Conservation (phyloP, 2,329 filamentous ascomycete species). For the Fusarium temperatum region DNA sequence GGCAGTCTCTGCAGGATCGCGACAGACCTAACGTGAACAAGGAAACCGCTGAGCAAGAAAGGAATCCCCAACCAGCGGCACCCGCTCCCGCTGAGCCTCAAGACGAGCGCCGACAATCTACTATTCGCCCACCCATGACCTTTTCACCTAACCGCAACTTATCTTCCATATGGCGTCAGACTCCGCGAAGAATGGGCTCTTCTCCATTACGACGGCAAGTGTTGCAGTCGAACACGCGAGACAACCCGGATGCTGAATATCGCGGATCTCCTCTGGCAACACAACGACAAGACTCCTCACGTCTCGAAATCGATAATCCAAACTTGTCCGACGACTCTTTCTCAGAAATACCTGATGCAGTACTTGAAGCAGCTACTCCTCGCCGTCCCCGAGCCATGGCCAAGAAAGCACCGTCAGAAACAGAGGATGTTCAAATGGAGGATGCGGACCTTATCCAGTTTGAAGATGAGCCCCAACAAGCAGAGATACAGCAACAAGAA, state of each 20-base stretch:
- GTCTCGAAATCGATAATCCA: conserved; percentile 43
- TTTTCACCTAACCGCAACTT: conserved; percentile 37
- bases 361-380: conserved; percentile 61
- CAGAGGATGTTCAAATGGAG: conserved; percentile 24
- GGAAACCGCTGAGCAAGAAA: conserved; percentile 16
- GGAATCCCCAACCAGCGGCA: conserved; percentile 1
- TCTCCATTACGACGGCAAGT: conserved; percentile 48
- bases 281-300: conserved; percentile 7
- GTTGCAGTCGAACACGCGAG: conserved; percentile 43
- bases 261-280: conserved; percentile 9
- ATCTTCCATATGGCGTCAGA: conserved; percentile 46
- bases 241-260: conserved; percentile 26
- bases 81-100: conserved; percentile 1
- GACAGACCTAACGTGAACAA: conserved; percentile 12
- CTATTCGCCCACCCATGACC: conserved; percentile 23
- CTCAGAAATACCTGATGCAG: conserved; percentile 62
- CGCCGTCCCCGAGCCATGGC: conserved; percentile 34
- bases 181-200: conserved; percentile 46
- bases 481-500: background rate
- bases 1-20: conserved; percentile 46
- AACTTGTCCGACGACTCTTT: conserved; percentile 64
- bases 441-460: conserved; percentile 9
- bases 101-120: conserved; percentile 23
- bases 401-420: background rate
- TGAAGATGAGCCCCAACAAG: conserved; percentile 3